phyloP scores from a whole-genome alignment of 768 basidiomycete species.

The Panaeolus cyanescens region DNA sequence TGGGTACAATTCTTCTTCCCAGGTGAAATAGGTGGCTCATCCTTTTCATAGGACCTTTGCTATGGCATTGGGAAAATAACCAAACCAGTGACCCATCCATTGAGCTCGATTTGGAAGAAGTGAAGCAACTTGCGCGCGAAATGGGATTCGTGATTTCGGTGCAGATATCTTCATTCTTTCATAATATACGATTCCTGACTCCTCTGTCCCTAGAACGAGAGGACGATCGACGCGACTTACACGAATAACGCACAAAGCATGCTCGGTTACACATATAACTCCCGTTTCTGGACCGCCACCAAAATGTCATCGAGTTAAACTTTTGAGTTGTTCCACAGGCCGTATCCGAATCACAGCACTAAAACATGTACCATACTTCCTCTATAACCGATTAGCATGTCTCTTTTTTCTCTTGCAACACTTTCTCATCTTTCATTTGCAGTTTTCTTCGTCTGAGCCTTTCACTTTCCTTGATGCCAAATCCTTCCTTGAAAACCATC shows the following conservation, averaged over 20 bases:
- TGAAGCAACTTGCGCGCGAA: slow-evolving; percentile 68
- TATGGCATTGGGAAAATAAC: slow-evolving; percentile 99
- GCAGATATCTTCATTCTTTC: slow-evolving; percentile 25
- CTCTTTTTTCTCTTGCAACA: background rate
- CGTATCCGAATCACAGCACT: background rate
- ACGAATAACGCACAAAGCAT: slow-evolving; percentile 80
- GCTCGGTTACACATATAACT: slow-evolving; percentile 83
- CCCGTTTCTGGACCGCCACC: slow-evolving; percentile 82
- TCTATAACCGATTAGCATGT: background rate
- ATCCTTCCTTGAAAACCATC: slow-evolving; percentile 62
- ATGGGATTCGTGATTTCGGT: slow-evolving; percentile 87
- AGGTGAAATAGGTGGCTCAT: background rate
- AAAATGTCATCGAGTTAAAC: slow-evolving; percentile 21
- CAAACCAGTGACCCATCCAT: slow-evolving; percentile 76
- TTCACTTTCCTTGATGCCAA: slow-evolving; percentile 63
- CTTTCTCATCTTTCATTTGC: slow-evolving; percentile 36
- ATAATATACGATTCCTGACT: background rate
- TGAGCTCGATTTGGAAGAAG: slow-evolving; percentile 88
- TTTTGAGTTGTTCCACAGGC: background rate
- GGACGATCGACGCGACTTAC: slow-evolving; percentile 80
- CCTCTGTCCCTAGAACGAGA: slow-evolving; percentile 64
- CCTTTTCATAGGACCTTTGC: slow-evolving; percentile 63
- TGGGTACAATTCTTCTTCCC: background rate
- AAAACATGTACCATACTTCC: background rate
- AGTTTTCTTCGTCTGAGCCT: slow-evolving; percentile 47